Evolutionary conservation across 164 flowering plant species (phyloP).

Genomic region (Berberis vulgaris): DNA sequence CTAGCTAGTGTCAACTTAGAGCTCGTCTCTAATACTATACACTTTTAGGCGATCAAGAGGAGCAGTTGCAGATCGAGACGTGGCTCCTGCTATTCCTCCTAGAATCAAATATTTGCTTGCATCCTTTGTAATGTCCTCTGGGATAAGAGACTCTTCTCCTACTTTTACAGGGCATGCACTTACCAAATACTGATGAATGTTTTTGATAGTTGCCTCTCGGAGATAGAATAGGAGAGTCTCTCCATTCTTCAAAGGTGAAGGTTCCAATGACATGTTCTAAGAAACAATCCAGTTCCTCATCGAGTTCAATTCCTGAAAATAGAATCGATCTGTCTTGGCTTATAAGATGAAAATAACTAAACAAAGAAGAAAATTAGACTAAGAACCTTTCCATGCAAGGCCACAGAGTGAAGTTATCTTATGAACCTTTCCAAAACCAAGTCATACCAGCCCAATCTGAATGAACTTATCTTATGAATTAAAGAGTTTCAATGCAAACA

Average conservation of each 20-base stretch:
- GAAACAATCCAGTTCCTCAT: conserved; percentile 88
- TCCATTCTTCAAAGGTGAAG: conserved; percentile 97
- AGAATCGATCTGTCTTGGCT: conserved; percentile 31
- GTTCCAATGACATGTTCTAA: conserved; percentile 94
- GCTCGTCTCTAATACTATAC: background rate
- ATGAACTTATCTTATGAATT: no score
- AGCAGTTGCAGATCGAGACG: conserved; percentile 96
- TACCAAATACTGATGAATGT: conserved; percentile 88
- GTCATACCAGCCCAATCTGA: no score
- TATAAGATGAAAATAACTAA: conserved; percentile 34
- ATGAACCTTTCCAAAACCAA: no score
- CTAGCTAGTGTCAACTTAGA: no score
- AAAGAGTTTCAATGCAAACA: no score
- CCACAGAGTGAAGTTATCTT: no score
- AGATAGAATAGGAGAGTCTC: conserved; percentile 95
- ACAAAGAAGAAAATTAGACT: no score
- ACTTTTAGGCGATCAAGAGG: conserved; percentile 96
- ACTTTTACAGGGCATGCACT: conserved; percentile 93
- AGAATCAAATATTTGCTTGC: conserved; percentile 79
- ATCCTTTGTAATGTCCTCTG: conserved; percentile 81
- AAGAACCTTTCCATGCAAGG: no score
- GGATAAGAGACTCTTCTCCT: conserved; percentile 91
- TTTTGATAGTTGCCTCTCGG: conserved; percentile 87
- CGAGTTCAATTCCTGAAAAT: conserved; percentile 81
- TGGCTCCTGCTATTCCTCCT: conserved; percentile 93